These are phyloP conservation scores for Limonium bicolor DNA, from an alignment of 148 eudicot genomes.

Conservation along the genomic window DNA sequence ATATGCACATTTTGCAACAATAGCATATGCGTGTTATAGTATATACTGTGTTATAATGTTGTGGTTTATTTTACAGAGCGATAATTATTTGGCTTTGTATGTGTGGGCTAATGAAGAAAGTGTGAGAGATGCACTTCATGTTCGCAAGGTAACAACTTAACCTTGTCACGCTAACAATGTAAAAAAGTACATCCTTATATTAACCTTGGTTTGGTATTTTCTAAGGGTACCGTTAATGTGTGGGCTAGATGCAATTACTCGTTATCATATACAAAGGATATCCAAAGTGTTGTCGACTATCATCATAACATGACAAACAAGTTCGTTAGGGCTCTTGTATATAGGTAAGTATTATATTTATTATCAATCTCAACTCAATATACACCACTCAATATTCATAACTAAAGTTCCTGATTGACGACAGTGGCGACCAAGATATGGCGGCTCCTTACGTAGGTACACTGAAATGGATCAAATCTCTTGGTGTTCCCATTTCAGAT, in stretches of 20 bases:
- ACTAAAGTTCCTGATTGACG: neutral
- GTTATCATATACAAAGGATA: neutral
- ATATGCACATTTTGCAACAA: no score
- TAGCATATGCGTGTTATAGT: no score
- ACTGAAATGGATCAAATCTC: slow-evolving; percentile 15
- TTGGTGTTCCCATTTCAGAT: slow-evolving; percentile 2
- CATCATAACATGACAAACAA: slow-evolving; percentile 12
- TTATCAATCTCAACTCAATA: neutral
- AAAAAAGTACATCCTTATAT: neutral
- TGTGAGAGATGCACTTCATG: slow-evolving; percentile 23
- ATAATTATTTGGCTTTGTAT: slow-evolving; percentile 6
- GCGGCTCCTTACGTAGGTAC: slow-evolving; percentile 14
- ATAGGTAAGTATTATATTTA: neutral
- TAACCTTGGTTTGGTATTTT: neutral
- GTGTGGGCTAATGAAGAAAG: slow-evolving; percentile 15
- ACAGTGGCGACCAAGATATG: slow-evolving; percentile 19
- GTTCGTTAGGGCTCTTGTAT: slow-evolving; percentile 1
- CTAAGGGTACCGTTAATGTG: slow-evolving; percentile 14
- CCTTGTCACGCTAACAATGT: neutral
- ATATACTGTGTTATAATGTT: no score
- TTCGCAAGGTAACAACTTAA: slow-evolving; percentile 11
- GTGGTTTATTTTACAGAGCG: neutral
- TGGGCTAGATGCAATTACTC: slow-evolving; percentile 20
- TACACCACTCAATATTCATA: neutral
- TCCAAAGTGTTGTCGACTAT: slow-evolving; percentile 3